These are phyloP conservation scores for Grigorovia transvaalensis DNA, from an alignment of 805 yeast species.

Conservation along the genomic window DNA sequence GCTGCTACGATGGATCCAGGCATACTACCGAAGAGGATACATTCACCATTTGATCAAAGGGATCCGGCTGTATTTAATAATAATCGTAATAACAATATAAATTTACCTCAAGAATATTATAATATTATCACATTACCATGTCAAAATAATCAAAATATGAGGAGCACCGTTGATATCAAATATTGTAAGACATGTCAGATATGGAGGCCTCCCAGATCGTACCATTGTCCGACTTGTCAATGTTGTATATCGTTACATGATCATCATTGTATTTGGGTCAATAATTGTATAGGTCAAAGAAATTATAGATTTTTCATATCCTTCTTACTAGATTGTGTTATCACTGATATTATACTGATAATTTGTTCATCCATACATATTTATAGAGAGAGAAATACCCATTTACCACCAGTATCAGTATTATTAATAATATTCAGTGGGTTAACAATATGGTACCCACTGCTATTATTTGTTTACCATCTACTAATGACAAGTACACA, in stretches of 20 bases:
- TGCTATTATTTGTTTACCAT: constrained; percentile 44
- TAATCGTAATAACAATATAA: neutral
- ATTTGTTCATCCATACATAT: constrained; percentile 17
- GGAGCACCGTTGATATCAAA: constrained; percentile 32
- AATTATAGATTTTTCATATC: constrained; percentile 54
- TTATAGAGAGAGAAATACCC: constrained; percentile 5
- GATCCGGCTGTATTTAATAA: neutral
- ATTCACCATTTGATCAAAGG: constrained; percentile 34
- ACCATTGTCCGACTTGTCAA: constrained; percentile 65
- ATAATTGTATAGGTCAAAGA: constrained; percentile 67
- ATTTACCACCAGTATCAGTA: constrained; percentile 33
- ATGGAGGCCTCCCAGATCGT: constrained; percentile 70
- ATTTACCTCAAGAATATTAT: constrained; percentile 47
- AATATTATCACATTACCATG: constrained; percentile 32
- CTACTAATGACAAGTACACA: constrained; percentile 43
- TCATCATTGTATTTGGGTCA: constrained; percentile 61
- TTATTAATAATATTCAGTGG: constrained; percentile 43
- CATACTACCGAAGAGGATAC: constrained; percentile 54
- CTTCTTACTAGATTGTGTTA: constrained; percentile 35
- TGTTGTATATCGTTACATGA: constrained; percentile 55
- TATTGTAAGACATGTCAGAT: constrained; percentile 56
- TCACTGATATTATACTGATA: constrained; percentile 24
- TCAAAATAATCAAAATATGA: neutral
- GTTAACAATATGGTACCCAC: constrained; percentile 45
- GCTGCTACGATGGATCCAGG: constrained; percentile 66